Conservation (phyloP, 805 yeast genomes). For the Torulaspora maleeae region DNA sequence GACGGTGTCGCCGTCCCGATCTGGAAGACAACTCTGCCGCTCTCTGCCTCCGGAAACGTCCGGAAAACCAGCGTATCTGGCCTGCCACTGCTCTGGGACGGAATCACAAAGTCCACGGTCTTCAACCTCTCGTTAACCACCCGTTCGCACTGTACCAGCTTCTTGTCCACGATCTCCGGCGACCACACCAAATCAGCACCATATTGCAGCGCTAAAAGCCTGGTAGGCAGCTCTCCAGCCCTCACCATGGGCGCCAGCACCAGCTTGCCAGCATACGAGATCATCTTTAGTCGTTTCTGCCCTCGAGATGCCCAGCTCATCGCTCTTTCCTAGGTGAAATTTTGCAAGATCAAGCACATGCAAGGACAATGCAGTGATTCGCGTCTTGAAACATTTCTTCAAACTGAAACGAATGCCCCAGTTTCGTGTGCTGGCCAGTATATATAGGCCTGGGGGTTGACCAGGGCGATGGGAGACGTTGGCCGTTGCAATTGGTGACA, state of each 20-base stretch:
- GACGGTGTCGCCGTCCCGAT: constrained; percentile 83
- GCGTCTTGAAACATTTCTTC: constrained; percentile 13
- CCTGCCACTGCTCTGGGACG: constrained; percentile 40
- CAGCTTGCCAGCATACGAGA: constrained; percentile 68
- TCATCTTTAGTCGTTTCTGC: constrained; percentile 37
- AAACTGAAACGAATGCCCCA: constrained; percentile 10
- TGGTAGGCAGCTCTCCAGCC: constrained; percentile 88
- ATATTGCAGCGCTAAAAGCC: constrained; percentile 70
- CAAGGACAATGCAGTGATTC: constrained; percentile 5
- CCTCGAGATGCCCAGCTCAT: background rate
- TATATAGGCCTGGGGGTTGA: constrained; percentile 1
- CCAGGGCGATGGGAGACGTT: background rate
- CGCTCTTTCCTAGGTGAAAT: background rate
- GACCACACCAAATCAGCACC: constrained; percentile 97
- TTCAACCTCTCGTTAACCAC: constrained; percentile 50
- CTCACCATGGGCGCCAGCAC: constrained; percentile 97
- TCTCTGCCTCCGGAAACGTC: constrained; percentile 60
- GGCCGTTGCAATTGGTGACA: background rate
- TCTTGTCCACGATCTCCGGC: constrained; percentile 90
- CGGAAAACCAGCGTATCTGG: constrained; percentile 62
- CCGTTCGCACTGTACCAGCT: constrained; percentile 66
- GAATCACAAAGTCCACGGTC: constrained; percentile 54
- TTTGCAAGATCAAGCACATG: background rate
- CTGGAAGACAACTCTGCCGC: constrained; percentile 73
- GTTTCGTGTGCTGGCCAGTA: background rate